Base-by-base conservation (phyloP, 192 early-diverging fungal genomes). In the Gaertneriomyces sp. region DNA sequence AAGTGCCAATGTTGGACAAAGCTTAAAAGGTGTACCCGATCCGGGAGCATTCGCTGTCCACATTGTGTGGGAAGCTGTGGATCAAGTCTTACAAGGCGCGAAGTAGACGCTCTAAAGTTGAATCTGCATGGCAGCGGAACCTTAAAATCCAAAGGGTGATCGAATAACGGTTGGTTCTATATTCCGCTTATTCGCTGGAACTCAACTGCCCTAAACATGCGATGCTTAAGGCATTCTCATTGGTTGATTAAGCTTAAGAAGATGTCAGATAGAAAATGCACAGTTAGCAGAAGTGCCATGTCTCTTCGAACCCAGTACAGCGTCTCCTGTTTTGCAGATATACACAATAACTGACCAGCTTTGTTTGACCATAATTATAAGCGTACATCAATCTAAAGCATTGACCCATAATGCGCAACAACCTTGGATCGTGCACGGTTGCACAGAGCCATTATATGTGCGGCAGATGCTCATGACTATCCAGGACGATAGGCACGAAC, bases 401-500 rank as follows among this genome's bases (percentile, higher is more conserved):
- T 33, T 33, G 25, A 33, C 25, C 25, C 25, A 33, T 33, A 33
- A 33, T 33, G 25, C 25, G 25, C 25, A 33, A 33, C 25, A 33
- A 33, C 25, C 25, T 33, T 33, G 2, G 25, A 33, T 33, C 25
- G 25, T 33, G 25, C 0, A 1, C 0, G 0, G 25, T 33, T 33
- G 25, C 2, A 33, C 25, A 33, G 25, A 2, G 2, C 25, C 25
- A 45, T 44, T 45, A n/a, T 52, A 52, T 41, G 7, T 46, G 14
- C 50, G 75, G 67, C 40, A 79, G 59, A 58, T 79, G 77, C 19
- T 66, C 53, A 8, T 58, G 66, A 49, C 74, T 74, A 62, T 79
- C 74, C 56, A 79, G 64, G 5, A 76, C 64, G 7, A 79, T 55
- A 8, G 77, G 70, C 4, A 75, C 33, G 70, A 79, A 70, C 25